phyloP scores from a whole-genome alignment of 352 stramenopile genomes.

The Pythium utonaiense region DNA sequence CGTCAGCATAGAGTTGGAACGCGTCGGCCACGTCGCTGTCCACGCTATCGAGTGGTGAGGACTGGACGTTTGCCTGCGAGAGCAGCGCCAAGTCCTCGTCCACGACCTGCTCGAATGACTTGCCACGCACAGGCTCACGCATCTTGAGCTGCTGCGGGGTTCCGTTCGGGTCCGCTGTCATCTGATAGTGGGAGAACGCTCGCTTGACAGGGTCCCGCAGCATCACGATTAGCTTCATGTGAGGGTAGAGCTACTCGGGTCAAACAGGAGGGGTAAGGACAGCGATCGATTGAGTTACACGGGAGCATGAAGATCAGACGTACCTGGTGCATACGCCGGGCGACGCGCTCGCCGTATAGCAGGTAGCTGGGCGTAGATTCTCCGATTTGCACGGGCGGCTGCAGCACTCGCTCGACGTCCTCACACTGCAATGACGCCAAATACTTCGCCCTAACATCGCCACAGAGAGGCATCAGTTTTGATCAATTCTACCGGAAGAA shows the following conservation, averaged over 20 bases:
- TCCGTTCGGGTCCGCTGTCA: slow-evolving; percentile 85
- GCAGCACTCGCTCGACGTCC: slow-evolving; percentile 18
- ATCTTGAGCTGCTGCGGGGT: slow-evolving; percentile 80
- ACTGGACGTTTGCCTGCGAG: slow-evolving; percentile 20
- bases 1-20: slow-evolving; percentile 47
- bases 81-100: slow-evolving; percentile 84
- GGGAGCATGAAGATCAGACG: not conserved
- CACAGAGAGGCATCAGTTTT: not conserved
- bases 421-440: slow-evolving; percentile 43
- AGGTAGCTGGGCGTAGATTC: slow-evolving; percentile 86
- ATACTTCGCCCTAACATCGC: slow-evolving; percentile 44
- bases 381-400: slow-evolving; percentile 79
- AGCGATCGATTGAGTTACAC: not conserved
- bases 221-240: slow-evolving; percentile 89
- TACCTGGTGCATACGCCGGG: slow-evolving; percentile 36
- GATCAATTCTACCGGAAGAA: too few species aligned
- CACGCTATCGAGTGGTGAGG: slow-evolving; percentile 17
- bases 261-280: not conserved
- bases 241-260: slow-evolving; percentile 30
- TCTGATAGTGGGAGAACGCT: slow-evolving; percentile 91
- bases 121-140: slow-evolving; percentile 65
- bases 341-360: slow-evolving; percentile 52
- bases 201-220: slow-evolving; percentile 91
- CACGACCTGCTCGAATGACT: slow-evolving; percentile 86
- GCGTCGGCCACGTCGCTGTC: slow-evolving; percentile 20